phyloP scores from a whole-genome alignment of 2,329 filamentous ascomycete species.

The Calonectria henricotiae region DNA sequence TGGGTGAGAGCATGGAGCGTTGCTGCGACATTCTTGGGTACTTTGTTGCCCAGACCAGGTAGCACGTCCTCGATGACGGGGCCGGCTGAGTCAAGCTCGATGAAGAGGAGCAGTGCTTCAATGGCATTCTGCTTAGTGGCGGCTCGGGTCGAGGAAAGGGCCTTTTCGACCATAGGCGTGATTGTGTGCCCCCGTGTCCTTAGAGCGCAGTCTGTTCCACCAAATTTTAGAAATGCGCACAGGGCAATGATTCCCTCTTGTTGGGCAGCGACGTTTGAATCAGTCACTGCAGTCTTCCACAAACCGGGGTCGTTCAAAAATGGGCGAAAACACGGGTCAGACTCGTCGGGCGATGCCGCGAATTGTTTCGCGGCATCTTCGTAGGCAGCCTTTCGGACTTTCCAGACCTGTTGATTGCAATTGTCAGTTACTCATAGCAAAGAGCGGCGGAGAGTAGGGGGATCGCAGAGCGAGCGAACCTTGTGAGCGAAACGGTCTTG shows the following conservation, averaged over 20 bases:
- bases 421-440: conserved; percentile 5
- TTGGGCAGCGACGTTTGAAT: conserved; percentile 97
- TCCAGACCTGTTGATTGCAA: conserved; percentile 73
- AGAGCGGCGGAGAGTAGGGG: neutral
- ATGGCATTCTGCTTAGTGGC: conserved; percentile 90
- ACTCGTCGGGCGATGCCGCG: conserved; percentile 86
- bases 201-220: conserved; percentile 83
- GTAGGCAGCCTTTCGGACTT: conserved; percentile 95
- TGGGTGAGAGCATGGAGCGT: conserved; percentile 83
- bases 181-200: conserved; percentile 85
- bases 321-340: conserved; percentile 87
- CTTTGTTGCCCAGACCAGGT: conserved; percentile 87
- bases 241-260: conserved; percentile 91
- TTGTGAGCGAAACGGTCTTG: conserved; percentile 89
- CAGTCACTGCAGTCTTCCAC: conserved; percentile 93
- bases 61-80: conserved; percentile 93
- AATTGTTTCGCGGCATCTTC: conserved; percentile 94
- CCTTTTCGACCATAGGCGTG: conserved; percentile 89
- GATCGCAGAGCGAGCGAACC: conserved; percentile 59
- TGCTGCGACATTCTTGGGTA: conserved; percentile 86
- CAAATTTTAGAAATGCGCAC: conserved; percentile 93
- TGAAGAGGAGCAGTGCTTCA: conserved; percentile 89
- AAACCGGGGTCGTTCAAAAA: conserved; percentile 88
- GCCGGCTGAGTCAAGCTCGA: conserved; percentile 89
- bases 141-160: conserved; percentile 87